Conservation (phyloP, 192 early-diverging fungal genomes). For the Coemansia sp. region DNA sequence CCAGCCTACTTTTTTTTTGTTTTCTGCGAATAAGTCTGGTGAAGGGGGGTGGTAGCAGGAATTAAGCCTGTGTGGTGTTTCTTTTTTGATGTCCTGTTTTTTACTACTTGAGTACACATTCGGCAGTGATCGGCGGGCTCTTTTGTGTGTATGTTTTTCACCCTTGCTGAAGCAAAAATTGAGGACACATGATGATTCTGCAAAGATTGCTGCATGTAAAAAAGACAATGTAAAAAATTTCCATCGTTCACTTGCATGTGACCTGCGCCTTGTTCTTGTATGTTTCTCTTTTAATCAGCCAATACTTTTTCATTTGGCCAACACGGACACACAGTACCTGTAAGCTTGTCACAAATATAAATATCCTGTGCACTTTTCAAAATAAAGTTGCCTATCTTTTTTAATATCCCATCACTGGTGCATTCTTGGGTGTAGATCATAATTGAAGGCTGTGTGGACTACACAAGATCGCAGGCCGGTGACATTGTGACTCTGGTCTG, state of each 20-base stretch:
- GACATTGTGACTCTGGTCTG: slow-evolving; percentile 79
- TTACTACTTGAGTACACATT: neutral
- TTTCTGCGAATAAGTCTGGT: neutral
- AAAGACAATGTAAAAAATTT: neutral
- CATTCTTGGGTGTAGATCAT: slow-evolving; percentile 42
- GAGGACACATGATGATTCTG: neutral
- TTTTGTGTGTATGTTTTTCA: slow-evolving; percentile 3
- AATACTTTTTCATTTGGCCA: neutral
- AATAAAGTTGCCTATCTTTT: neutral
- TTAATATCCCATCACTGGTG: neutral
- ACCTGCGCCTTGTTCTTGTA: neutral
- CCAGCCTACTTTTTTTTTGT: slow-evolving; percentile 1
- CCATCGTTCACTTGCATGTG: slow-evolving; percentile 8
- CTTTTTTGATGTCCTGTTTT: neutral
- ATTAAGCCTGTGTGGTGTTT: neutral
- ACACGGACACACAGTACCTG: neutral
- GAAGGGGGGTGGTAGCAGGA: neutral
- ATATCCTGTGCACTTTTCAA: neutral
- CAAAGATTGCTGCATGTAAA: neutral
- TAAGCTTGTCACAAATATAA: neutral
- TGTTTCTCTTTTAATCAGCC: neutral
- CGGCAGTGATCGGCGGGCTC: neutral
- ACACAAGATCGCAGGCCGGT: slow-evolving; percentile 72
- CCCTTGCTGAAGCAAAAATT: neutral
- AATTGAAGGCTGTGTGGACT: slow-evolving; percentile 87